Evolutionary conservation across 306 rosid genomes (phyloP), one percentile per base, ranked within the genome.

Genomic region (Cicer arietinum): DNA sequence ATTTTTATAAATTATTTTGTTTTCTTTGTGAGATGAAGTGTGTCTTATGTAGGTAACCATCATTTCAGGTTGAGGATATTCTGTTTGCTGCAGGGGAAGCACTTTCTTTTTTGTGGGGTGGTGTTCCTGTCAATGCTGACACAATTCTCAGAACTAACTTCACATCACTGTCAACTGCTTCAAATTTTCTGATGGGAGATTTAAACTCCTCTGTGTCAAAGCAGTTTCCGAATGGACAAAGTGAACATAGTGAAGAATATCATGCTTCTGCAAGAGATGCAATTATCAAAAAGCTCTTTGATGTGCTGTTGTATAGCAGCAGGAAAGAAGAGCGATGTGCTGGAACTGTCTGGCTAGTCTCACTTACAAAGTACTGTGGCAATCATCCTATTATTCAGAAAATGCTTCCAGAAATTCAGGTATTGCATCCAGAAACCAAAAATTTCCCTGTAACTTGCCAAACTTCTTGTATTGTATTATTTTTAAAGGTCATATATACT

Each of bases 51-150:
- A 30, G 70, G 65, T 83, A 53, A 78, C 42, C 73, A 43, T 71
- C 77, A 69, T 61, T 87, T 67, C 90, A 91, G 98, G 97, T 89
- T 47, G 98, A 94, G 81, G 98, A 94, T 66, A 57, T 94, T 78
- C 96, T 94, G 53, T 94, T 94, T 67, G 98, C 98, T 63, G 93
- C 95, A 76, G 98, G 98, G 67, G 98, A 94, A 91, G 96, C 98
- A 77, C 75, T 94, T 48, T 87, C 98, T 30, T 94, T 91, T 81
- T 71, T 94, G 87, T 94, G 98, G 98, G 98, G 97, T 35, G 88
- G 96, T 77, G 93, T 91, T 82, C 96, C 97, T 50, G 94, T 94
- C 85, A 91, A 77, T 73, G 97, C 95, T 76, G 96, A 91, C 80
- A 85, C 86, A 77, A 94, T 94, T 81, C 98, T 94, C 71, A 89